phyloP scores from a whole-genome alignment of 495 filamentous ascomycete genomes.

The Annulohypoxylon bovei region DNA sequence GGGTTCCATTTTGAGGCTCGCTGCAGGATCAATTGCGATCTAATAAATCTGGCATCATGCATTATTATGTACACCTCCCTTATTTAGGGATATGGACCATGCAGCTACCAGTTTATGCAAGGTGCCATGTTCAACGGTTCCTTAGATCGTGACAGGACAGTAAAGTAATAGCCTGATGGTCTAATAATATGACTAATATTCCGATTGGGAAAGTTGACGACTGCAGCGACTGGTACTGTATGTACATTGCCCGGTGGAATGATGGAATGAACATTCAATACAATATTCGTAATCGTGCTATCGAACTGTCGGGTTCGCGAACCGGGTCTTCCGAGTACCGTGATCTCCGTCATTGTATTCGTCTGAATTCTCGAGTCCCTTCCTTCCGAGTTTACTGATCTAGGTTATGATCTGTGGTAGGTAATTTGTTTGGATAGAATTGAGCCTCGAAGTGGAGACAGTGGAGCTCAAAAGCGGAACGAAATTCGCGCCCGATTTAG shows the following conservation, averaged over 20 bases:
- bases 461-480: too few species aligned
- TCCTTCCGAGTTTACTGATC: constrained; percentile 36
- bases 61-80: constrained; percentile 22
- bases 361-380: constrained; percentile 25
- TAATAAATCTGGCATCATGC: constrained; percentile 36
- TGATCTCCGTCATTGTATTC: constrained; percentile 14
- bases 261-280: not conserved
- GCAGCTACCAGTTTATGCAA: not conserved
- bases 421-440: constrained; percentile 15
- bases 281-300: not conserved
- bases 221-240: too few species aligned
- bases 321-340: constrained; percentile 11
- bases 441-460: constrained; percentile 2
- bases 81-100: not conserved
- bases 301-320: constrained; percentile 6
- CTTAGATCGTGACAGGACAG: constrained; percentile 3
- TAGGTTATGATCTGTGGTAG: constrained; percentile 25
- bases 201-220: constrained; percentile 7
- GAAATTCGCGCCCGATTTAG: not conserved
- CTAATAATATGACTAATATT: constrained; percentile 2
- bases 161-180: not conserved
- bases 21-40: constrained; percentile 15
- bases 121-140: constrained; percentile 5
- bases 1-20: constrained; percentile 25
- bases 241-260: not conserved